Evolutionary conservation across 192 early-diverging fungal species (phyloP), one percentile per base, ranked within the genome.

Genomic region (Coemansia sp.): DNA sequence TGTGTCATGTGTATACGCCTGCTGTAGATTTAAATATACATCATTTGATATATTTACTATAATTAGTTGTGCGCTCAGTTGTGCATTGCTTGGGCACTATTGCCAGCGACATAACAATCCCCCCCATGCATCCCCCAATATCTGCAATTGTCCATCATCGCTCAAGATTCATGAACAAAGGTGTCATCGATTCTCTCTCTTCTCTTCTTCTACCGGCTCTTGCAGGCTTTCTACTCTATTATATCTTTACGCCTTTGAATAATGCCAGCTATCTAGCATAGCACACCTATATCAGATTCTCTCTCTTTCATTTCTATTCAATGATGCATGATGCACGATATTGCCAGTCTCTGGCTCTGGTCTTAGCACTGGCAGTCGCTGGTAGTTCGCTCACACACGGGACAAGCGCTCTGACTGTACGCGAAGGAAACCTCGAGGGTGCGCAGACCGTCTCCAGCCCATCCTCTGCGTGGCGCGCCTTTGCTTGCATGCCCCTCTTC

Each of bases 401-500:
- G 11, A 33, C 53, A 19, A 40, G 59, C 4, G 16, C 6, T 16
- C 31, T 70, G 31, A 36, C 44, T 31, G 21, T 66, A 0, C 75
- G 80, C 27, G 75, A 74, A 19, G 80, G 68, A 9, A 83, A 74
- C 69, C 69, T 77, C 33, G 51, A 69, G 54, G 72, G 66, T 24
- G 66, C 75, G 35, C 68, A 70, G 44, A 54, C 72, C 9, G 69
- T 83, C 7, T 75, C 80, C 6, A 64, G 59, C 46, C 48, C 75
- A 11, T 59, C 68, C 10, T 66, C 72, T 27, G 72, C 71, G 40
- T 83, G 80, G 80, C 80, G 80, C 21, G 50, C 80, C 34, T 83
- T 66, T 21, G 72, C 75, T 1, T 83, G 80, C 63, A 71, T 83
- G 75, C 69, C 74, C n/a, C 75, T 73, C 7, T 75, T 83, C 41